Evolutionary conservation across 1,284 basidiomycete species (phyloP), one percentile per base, ranked within the genome.

Genomic region (Cutaneotrichosporon arboriforme): DNA sequence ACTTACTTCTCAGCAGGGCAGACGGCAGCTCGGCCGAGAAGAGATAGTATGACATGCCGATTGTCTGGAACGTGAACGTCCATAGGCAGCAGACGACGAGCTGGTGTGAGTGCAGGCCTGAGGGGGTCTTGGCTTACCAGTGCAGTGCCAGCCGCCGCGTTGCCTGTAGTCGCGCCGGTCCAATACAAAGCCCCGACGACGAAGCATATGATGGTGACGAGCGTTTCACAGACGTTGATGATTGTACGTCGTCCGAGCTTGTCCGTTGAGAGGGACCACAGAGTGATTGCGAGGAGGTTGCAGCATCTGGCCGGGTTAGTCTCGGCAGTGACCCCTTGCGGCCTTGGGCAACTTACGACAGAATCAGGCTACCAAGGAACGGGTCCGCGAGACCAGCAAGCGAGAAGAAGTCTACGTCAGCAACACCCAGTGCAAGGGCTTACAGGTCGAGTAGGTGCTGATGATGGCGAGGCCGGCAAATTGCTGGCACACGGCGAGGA

Each of bases 11-110:
- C 8, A 65, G 47, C 18, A 58, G 35, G 3, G 63, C 63, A 1
- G 61, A 53, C 4, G 63, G 63, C 1, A 65, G 49, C 36, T 65
- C 63, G 9, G 63, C 58, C 3, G 59, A 60, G 54, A 54, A 65
- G 8, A 64, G 49, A 45, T 61, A 62, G 23, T 62, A 52, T 4
- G 56, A 60, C 56, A 60, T 62, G 22, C 22, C 43, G 20, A 49
- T 38, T 8, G 49, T 17, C 46, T 58, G 58, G 51, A 58, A 61
- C 15, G 52, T 33, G 31, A 62, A 60, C 2, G 53, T 51, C 62
- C 62, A 64, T 26, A 64, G 17, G 20, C 61, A 62, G 49, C 58
- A 62, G 34, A 62, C 56, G 20, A 47, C 55, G 8, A 60, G 51
- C 58, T 59, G 47, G 12, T 5, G 26, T 41, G 8, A 43, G 47